Evolutionary conservation across 352 stramenopile genomes (phyloP), one percentile per base, ranked within the genome.

Genomic region (Pythium phragmiticola): DNA sequence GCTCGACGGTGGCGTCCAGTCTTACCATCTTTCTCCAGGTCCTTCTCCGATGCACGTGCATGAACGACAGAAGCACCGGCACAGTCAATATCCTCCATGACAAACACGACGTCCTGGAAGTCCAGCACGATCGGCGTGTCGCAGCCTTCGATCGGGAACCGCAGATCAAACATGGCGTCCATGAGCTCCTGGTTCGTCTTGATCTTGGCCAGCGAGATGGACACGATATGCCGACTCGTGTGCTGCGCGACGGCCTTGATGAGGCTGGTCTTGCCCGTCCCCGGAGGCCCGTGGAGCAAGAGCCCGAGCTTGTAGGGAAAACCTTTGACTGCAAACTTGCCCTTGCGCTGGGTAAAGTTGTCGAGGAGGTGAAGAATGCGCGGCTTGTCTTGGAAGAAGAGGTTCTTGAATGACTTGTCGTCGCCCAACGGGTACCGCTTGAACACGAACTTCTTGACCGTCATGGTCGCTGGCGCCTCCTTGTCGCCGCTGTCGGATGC

Each of bases 231-330:
- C 21, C 84, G 80, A 37, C 73, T 70, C 3, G 89, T 85, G 63
- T 88, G 55, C 50, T 92, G 80, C 34, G 89, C 88, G 5, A 98
- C 63, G 16, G 87, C 84, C 68, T 94, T 92, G 78, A 95, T 96
- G 11, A 97, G 66, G 49, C 75, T 94, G 2, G 90, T 97, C 75
- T 98, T 98, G 46, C 90, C 54, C 41, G 54, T 61, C 14, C 54
- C 54, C n/a, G 89, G 91, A 12, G 85, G 83, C 0, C 90, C 92
- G 52, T 97, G 80, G 3, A 98, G 73, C 37, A 98, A 68, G 3
- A 97, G 84, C 2, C 72, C 88, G 26, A 84, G 82, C 68, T 97
- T 97, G 77, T 97, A 84, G 17, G 89, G 91, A 36, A 94, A 96
- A 5, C 89, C 89, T 41, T 73, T 71, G 73, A 97, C 92, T 7